Base-by-base conservation (phyloP, 768 basidiomycete species). In the Leccinum obscurum region DNA sequence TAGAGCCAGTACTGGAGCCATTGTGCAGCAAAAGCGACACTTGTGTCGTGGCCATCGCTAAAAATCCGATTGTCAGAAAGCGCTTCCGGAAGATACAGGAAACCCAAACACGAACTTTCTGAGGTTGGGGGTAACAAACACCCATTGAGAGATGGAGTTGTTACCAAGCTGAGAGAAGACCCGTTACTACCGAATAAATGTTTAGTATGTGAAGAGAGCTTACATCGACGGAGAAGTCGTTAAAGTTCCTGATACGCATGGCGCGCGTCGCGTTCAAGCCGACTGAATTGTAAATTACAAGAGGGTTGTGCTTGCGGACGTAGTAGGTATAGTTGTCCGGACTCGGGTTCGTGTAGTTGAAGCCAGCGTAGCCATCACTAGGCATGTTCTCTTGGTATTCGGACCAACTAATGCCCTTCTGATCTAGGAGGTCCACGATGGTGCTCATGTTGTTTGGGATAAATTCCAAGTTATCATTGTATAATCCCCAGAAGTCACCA, bases 341-440 rank as follows among this genome's bases (percentile, higher is more conserved):
- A 61, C 62, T 72, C 56, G 62, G 34, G 61, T 63, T 72, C 57
- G 51, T 63, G 51, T 64, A 77, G 65, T 74, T 74, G 70, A 73
- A 79, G 8, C 77, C 81, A 26, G 62, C 66, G 55, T 76, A 85
- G 1, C 80, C 84, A 54, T 81, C 80, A 4, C 63, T 66, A 0
- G 83, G 83, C 78, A 85, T 76, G 62, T 79, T 80, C 65, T 87
- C 85, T 66, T 84, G 78, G 66, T 87, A 88, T 24, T 80, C 78
- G 0, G 78, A 81, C 86, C 86, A 88, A 10, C 81, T 81, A 44
- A 88, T 79, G 48, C 74, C 77, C 67, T 83, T 84, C 28, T 76
- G 70, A 55, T 86, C 86, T 35, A 87, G 70, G 11, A 88, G 75
- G 63, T 88, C 86, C 22, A 82, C 82, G 46, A 88, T 66, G 15